Percentiles rank a stretch among this genome's conserved stretches.
These are phyloP conservation scores for Ilex aquifolium DNA, from an alignment of 257 asterid species.

Conservation along the genomic window DNA sequence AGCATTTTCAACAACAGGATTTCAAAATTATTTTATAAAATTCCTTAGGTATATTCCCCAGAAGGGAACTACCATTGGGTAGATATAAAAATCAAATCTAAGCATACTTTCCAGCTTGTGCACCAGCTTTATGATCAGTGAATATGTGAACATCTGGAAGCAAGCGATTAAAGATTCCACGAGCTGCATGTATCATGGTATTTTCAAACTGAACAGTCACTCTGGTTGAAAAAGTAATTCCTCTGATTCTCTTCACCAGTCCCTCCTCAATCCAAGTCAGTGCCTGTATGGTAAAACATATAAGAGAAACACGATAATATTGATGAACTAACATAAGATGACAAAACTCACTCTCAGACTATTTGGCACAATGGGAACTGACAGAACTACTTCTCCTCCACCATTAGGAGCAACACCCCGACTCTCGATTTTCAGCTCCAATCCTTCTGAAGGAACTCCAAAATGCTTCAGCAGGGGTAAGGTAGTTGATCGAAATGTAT, in stretches of 20 bases:
- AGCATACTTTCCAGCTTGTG: conserved; percentile 75
- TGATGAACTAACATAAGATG: neutral
- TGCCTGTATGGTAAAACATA: conserved; percentile 41
- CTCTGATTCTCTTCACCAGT: conserved; percentile 91
- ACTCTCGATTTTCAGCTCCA: conserved; percentile 63
- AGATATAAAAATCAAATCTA: neutral
- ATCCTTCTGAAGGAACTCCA: conserved; percentile 70
- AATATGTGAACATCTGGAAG: conserved; percentile 78
- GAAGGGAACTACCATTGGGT: neutral
- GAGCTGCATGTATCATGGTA: conserved; percentile 75
- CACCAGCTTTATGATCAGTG: conserved; percentile 83
- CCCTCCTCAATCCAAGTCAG: conserved; percentile 85
- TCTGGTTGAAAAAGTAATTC: conserved; percentile 72
- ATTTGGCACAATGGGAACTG: conserved; percentile 58
- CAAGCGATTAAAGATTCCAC: conserved; percentile 70
- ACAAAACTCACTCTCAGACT: conserved; percentile 47
- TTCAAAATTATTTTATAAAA: no score
- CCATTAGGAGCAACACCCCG: conserved; percentile 89
- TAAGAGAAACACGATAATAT: neutral
- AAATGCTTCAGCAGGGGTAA: conserved; percentile 70
- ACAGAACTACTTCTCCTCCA: conserved; percentile 78
- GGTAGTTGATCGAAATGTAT: conserved; percentile 69
- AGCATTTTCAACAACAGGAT: no score
- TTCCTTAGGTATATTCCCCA: no score
- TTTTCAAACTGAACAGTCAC: conserved; percentile 81